Conservation (phyloP, 1,284 basidiomycete species). For the Taiwanofungus camphoratus region DNA sequence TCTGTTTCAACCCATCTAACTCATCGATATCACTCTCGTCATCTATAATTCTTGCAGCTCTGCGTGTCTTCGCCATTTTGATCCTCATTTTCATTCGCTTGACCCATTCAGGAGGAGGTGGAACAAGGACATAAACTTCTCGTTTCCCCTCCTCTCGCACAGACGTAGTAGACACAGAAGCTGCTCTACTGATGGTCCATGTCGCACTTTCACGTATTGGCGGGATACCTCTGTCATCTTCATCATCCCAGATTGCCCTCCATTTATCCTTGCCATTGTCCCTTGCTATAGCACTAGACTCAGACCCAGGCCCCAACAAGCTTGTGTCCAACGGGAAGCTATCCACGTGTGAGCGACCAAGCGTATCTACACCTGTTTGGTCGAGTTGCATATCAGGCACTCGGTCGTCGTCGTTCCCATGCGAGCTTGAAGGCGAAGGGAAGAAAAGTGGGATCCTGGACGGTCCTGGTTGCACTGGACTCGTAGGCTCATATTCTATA, state of each 20-base stretch:
- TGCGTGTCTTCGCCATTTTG: slow-evolving; percentile 11
- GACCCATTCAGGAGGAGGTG: slow-evolving; percentile 22
- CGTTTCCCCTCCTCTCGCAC: neutral
- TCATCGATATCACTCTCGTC: neutral
- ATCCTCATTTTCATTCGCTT: slow-evolving; percentile 12
- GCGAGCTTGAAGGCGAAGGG: slow-evolving; percentile 18
- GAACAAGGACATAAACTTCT: slow-evolving; percentile 11
- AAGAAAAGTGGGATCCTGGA: slow-evolving; percentile 18
- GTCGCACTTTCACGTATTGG: neutral
- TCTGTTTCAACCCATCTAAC: slow-evolving; percentile 13
- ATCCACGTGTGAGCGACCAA: too few species aligned
- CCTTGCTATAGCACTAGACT: neutral
- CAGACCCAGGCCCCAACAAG: neutral
- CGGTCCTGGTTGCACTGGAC: neutral
- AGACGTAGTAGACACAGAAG: too few species aligned
- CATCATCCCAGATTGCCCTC: slow-evolving; percentile 1
- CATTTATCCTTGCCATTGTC: neutral
- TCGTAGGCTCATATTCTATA: too few species aligned
- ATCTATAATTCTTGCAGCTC: neutral
- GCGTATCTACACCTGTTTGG: neutral
- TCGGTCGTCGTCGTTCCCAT: neutral
- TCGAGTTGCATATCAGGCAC: neutral
- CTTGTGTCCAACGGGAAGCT: slow-evolving; percentile 2
- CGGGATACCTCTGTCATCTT: neutral
- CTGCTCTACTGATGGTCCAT: too few species aligned